Evolutionary conservation across 2,329 filamentous ascomycete genomes (phyloP), one percentile per base, ranked within the genome.

Genomic region (Fusarium pseudonygamai): DNA sequence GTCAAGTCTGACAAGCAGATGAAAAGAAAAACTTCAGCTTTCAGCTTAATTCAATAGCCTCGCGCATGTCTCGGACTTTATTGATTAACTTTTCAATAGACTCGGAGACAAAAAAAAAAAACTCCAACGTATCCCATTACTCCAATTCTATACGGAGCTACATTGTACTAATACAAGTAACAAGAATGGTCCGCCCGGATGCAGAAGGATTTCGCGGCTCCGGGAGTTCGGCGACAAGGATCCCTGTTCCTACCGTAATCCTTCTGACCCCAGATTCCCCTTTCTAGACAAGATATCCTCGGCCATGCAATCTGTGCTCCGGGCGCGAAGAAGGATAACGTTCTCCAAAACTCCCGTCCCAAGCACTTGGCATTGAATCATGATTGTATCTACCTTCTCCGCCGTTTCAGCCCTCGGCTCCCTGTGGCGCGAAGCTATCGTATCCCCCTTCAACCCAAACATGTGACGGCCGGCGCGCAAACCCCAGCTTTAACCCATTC

Each of bases 241-340:
- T 60, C 47, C 59, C 59, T 46, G 45, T 11, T 11, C 60, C 40
- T 62, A 60, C 26, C 32, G 55, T 22, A 36, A 34, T 73, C 43
- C 39, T 32, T 49, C 64, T 55, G 65, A 73, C 70, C 69, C 70
- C 70, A 65, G 70, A 73, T 73, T 72, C 52, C 63, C 46, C 18
- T 42, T 53, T 53, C 43, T 28, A 34, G 58, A 69, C 32, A n/a
- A 57, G 36, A 36, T 40, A 66, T 55, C 69, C 69, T 72, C 69
- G 69, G 69, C 64, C 60, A 53, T 60, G n/a, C 47, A 52, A 30
- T 39, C 40, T 67, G 47, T 24, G n/a, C 58, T 63, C 66, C 28
- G 63, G 50, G 28, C 37, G n/a, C 24, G 22, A 53, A 43, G 15
- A 53, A 47, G 40, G 39, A 53, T 62, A 65, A 55, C 40, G 30